phyloP scores from a whole-genome alignment of 768 basidiomycete genomes.

The Pseudohyphozyma bogoriensis region DNA sequence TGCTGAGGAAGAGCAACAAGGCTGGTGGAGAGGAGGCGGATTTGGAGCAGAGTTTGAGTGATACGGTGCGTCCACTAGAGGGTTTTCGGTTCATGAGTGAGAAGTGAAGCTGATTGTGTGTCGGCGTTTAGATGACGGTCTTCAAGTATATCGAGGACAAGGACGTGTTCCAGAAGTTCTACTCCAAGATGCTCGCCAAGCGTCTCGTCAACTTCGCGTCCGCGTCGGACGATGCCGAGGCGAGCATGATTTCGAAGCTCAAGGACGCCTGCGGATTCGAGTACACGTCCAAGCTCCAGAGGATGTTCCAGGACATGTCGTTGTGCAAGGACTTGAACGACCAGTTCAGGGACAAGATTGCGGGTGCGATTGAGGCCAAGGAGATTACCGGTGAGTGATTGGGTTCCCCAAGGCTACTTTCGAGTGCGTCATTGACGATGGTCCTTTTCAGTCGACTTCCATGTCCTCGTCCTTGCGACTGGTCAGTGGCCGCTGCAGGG shows the following conservation, averaged over 20 bases:
- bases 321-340: conserved; percentile 91
- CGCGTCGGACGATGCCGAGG: conserved; percentile 90
- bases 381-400: conserved; percentile 52
- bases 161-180: conserved; percentile 97
- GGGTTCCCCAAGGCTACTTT: too few species aligned
- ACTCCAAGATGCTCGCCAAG: conserved; percentile 83
- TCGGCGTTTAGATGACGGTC: conserved; percentile 75
- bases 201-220: conserved; percentile 84
- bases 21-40: conserved; percentile 84
- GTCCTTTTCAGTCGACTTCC: conserved; percentile 57
- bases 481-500: conserved; percentile 91
- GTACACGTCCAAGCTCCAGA: conserved; percentile 87
- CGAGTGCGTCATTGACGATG: neutral
- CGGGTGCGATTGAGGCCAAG: conserved; percentile 54
- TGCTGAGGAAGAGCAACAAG: conserved; percentile 91
- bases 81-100: neutral
- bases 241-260: conserved; percentile 94
- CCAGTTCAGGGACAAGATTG: conserved; percentile 84
- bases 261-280: conserved; percentile 96
- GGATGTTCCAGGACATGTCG: conserved; percentile 97
- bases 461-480: conserved; percentile 84
- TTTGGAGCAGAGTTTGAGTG: conserved; percentile 76
- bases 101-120: too few species aligned
- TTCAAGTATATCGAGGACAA: conserved; percentile 99
- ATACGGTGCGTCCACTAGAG: conserved; percentile 67